Conservation (phyloP, 78 protist genomes). For the Dictyostelium capitatum region DNA sequence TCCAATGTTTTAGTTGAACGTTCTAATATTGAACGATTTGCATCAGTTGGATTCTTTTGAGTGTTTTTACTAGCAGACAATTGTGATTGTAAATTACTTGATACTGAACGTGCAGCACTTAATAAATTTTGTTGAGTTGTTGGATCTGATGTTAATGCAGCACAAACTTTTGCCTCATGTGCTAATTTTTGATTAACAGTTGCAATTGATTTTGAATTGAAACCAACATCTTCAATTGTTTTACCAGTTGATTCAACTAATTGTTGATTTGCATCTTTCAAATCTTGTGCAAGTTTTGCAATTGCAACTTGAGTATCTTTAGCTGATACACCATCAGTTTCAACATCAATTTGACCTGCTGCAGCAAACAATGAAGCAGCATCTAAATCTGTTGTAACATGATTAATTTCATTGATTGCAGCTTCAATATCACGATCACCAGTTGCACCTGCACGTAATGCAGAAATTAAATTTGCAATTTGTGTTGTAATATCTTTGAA, state of each 20-base stretch:
- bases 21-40: conserved; percentile 17
- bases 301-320: conserved; percentile 31
- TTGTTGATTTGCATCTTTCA: background rate
- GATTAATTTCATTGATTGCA: conserved; percentile 50
- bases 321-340: conserved; percentile 4
- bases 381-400: conserved; percentile 70
- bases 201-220: background rate
- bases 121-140: conserved; percentile 33
- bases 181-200: conserved; percentile 26
- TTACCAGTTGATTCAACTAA: conserved; percentile 22
- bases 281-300: background rate
- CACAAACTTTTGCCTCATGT: conserved; percentile 25
- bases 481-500: conserved; percentile 78
- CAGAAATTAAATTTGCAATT: conserved; percentile 61
- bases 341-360: conserved; percentile 81
- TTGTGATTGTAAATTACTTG: conserved; percentile 1
- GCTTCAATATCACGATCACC: conserved; percentile 74
- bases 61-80: conserved; percentile 25
- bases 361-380: conserved; percentile 84
- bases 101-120: conserved; percentile 32
- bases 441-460: conserved; percentile 81
- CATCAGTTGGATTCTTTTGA: conserved; percentile 38
- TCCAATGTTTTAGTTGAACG: conserved; percentile 15
- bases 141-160: conserved; percentile 41
- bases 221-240: conserved; percentile 56